phyloP scores from a whole-genome alignment of 78 protist genomes.

The Polysphondylium violaceum region DNA sequence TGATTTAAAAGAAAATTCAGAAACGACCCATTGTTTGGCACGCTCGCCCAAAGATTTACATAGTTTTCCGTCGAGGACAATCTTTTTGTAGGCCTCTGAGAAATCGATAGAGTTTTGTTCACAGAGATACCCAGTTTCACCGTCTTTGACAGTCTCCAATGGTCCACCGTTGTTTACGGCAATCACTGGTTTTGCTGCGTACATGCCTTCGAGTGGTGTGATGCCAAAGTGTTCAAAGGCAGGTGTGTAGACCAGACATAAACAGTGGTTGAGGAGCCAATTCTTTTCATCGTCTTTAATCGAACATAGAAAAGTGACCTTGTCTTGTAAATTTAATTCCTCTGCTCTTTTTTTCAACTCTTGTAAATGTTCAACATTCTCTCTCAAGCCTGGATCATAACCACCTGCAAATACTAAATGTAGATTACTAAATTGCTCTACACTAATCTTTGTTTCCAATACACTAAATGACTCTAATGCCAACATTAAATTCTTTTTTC shows the following conservation, averaged over 20 bases:
- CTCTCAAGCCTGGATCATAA: constrained; percentile 92
- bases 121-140: constrained; percentile 87
- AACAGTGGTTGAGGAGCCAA: constrained; percentile 67
- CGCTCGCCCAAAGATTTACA: constrained; percentile 28
- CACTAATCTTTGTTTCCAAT: not conserved
- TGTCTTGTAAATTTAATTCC: constrained; percentile 27
- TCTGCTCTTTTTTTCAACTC: constrained; percentile 76
- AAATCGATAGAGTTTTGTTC: constrained; percentile 20
- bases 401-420: constrained; percentile 93
- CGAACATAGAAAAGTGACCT: constrained; percentile 50
- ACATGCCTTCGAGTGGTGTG: constrained; percentile 97
- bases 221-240: constrained; percentile 99
- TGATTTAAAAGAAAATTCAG: constrained; percentile 28
- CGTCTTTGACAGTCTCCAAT: constrained; percentile 86
- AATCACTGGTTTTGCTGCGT: constrained; percentile 83
- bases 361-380: constrained; percentile 87
- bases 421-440: not conserved
- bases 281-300: constrained; percentile 57
- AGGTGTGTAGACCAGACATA: constrained; percentile 97
- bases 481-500: constrained; percentile 94
- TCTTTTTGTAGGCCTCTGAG: constrained; percentile 10
- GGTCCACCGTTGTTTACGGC: constrained; percentile 97
- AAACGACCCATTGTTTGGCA: constrained; percentile 58
- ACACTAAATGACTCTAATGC: constrained; percentile 92
- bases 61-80: not conserved